Percentiles rank a stretch among this genome's conserved stretches.
Evolutionary conservation across 176 grass and related monocot genomes (phyloP).

Genomic region (Carex myosuroides): DNA sequence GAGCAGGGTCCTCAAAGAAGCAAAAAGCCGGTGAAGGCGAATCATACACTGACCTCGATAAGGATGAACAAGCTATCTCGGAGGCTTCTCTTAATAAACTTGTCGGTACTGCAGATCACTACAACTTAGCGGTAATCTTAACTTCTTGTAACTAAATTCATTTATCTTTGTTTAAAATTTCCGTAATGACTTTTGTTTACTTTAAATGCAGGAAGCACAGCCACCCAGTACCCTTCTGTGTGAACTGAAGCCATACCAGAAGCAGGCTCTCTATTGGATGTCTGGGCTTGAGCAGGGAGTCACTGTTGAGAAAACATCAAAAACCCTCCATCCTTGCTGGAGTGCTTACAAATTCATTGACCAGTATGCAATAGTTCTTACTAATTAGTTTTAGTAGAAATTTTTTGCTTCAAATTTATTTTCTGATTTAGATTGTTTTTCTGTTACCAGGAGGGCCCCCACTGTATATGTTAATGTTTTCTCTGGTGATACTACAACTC

Average conservation of each 20-base stretch:
- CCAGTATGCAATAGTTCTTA: conserved; percentile 36
- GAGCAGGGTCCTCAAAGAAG: conserved; percentile 28
- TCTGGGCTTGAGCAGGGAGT: conserved; percentile 71
- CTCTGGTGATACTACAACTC: conserved; percentile 62
- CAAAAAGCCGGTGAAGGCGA: conserved; percentile 31
- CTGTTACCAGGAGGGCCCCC: conserved; percentile 57
- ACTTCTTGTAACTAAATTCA: background rate
- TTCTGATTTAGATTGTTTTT: background rate
- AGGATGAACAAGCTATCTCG: conserved; percentile 83
- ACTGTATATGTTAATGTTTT: conserved; percentile 74
- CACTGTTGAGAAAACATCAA: conserved; percentile 32
- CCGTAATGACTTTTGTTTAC: background rate
- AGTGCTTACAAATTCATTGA: conserved; percentile 64
- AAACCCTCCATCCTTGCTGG: conserved; percentile 81
- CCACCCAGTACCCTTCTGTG: conserved; percentile 55
- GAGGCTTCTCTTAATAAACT: conserved; percentile 88
- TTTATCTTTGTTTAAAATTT: conserved; percentile 15
- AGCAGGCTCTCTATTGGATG: conserved; percentile 93
- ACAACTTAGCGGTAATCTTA: conserved; percentile 57
- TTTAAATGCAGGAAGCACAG: conserved; percentile 57
- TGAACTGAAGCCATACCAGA: conserved; percentile 77
- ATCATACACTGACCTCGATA: conserved; percentile 43
- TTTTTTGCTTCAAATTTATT: background rate
- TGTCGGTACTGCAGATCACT: conserved; percentile 55
- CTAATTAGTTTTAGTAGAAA: background rate